Evolutionary conservation across 2,329 filamentous ascomycete species (phyloP), one percentile per base, ranked within the genome.

Genomic region (Sporothrix sp.): DNA sequence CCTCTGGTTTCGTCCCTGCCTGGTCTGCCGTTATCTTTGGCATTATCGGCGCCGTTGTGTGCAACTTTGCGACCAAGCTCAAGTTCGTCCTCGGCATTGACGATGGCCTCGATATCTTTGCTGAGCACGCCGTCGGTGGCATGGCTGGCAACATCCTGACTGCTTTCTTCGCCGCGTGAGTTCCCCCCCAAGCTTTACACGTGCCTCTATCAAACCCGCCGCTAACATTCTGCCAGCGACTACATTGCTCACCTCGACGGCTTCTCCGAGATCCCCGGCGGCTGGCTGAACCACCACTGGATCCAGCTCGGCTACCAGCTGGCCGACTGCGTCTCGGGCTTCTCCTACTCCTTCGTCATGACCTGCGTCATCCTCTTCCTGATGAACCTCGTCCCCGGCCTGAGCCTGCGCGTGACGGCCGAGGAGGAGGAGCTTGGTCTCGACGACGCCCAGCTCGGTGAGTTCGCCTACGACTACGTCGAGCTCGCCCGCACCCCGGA

Each of bases 381-480:
- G 57, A 82, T 91, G 69, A 89, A 89, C 65, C 73, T 88, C 57
- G 74, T 93, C 23, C 86, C 88, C 0, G 83, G 84, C 11, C 72
- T 94, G 35, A 79, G 78, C 52, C 79, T 95, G 39, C 85, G 88
- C 45, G 83, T 82, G 0, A 75, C 71, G 13, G 83, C 87, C 58
- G 84, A 93, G 56, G 84, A 87, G 33, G 88, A 95, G 66, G 81
- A 89, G 47, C 71, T 88, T 37, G 88, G 88, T 58, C 89, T 94
- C 54, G 88, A 95, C 61, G 89, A 95, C 60, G 82, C 85, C 21
- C 88, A 95, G 68, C 87, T 95, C 61, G 89, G 89, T 64, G 89
- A 95, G 70, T 95, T 93, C 64, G 89, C 87, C n/a, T 95, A 95
- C 65, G 89, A 95, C 66, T 95, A 94, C 60, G 87, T 95, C 57